Percentiles rank a stretch among this genome's conserved stretches.
Evolutionary conservation across 768 basidiomycete genomes (phyloP).

Genomic region (Suillus americanus): DNA sequence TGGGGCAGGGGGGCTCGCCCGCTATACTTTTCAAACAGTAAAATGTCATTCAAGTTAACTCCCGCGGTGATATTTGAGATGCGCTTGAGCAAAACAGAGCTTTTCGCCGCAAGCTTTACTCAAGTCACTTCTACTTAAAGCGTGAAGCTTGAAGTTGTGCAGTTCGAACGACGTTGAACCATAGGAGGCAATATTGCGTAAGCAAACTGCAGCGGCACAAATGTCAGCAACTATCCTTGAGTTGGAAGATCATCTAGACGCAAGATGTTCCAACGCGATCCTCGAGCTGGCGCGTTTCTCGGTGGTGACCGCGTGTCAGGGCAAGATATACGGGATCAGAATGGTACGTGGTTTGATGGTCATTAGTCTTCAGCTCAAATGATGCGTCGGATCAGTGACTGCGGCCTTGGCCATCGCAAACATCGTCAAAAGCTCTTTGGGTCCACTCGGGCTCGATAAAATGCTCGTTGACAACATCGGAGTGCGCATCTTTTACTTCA

Average conservation of each 20-base stretch:
- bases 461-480: slow-evolving; percentile 99
- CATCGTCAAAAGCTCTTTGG: slow-evolving; percentile 93
- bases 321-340: slow-evolving; percentile 95
- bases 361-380: background rate
- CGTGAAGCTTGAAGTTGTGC: no score
- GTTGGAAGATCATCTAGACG: slow-evolving; percentile 6
- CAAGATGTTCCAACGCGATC: slow-evolving; percentile 87
- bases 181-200: slow-evolving; percentile 6
- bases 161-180: background rate
- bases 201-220: slow-evolving; percentile 1
- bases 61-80: background rate
- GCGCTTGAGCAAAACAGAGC: background rate
- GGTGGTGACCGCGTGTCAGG: slow-evolving; percentile 94
- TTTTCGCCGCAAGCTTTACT: background rate
- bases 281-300: slow-evolving; percentile 86
- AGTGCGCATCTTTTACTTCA: slow-evolving; percentile 47
- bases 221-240: background rate
- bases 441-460: slow-evolving; percentile 93
- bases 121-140: background rate
- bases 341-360: slow-evolving; percentile 54
- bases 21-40: background rate
- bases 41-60: background rate
- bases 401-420: slow-evolving; percentile 97
- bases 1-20: background rate
- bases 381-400: slow-evolving; percentile 57